Evolutionary conservation across 441 rosid species (phyloP).

Genomic region (Pelargonium myrrhifolium): DNA sequence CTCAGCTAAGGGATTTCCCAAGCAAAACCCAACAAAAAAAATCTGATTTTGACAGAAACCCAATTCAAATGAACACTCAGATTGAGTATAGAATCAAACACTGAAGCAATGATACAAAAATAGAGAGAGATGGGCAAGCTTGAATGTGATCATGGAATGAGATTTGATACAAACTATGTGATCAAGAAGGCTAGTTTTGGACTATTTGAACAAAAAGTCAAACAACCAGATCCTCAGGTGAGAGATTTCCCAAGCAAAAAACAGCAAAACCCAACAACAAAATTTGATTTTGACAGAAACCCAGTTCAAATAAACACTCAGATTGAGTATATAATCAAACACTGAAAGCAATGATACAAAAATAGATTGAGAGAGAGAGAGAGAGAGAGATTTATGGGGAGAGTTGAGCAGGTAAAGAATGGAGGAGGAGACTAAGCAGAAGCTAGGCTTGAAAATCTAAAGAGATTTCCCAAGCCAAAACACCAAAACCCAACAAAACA

Average conservation of each 20-base stretch:
- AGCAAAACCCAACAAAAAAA: not conserved
- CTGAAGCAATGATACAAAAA: not conserved
- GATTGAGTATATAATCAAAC: not conserved
- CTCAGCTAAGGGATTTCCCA: not conserved
- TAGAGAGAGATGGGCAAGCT: not conserved
- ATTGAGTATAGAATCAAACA: not conserved
- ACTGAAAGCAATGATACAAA: not conserved
- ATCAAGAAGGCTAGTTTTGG: too few species aligned
- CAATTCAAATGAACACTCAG: not conserved
- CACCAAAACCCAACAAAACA: not conserved
- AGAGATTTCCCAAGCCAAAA: not conserved
- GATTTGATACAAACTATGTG: too few species aligned
- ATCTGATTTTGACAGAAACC: not conserved
- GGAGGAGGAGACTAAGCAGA: not conserved
- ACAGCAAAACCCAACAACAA: too few species aligned
- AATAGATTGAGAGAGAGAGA: not conserved
- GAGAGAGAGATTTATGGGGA: too few species aligned
- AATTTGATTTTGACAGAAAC: too few species aligned
- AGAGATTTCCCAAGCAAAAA: too few species aligned
- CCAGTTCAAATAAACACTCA: too few species aligned
- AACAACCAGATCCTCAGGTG: not conserved
- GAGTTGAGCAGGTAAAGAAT: not conserved
- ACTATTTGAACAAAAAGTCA: not conserved
- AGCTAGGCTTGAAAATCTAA: not conserved
- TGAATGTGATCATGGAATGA: conserved; percentile 1